These are phyloP conservation scores for Suhomyces maxii DNA, from an alignment of 1,139 yeast genomes.

Conservation along the genomic window DNA sequence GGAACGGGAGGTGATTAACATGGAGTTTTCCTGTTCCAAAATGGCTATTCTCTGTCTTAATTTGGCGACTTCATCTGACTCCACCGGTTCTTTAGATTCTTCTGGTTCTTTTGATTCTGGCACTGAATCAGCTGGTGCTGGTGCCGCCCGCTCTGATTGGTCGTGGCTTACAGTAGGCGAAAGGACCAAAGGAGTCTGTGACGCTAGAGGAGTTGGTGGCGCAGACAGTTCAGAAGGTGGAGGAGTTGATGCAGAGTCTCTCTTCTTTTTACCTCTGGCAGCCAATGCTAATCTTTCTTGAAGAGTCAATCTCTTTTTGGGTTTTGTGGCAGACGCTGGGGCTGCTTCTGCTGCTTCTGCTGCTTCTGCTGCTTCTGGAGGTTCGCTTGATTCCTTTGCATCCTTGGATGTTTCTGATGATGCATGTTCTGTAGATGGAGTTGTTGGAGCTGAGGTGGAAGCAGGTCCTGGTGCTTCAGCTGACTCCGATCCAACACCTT, in stretches of 20 bases:
- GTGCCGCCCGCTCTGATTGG: constrained; percentile 27
- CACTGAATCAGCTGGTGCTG: constrained; percentile 2
- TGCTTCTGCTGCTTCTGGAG: not conserved
- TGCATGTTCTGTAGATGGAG: not conserved
- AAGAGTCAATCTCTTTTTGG: constrained; percentile 57
- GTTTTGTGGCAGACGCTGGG: constrained; percentile 7
- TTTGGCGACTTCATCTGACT: constrained; percentile 28
- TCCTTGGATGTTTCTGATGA: not conserved
- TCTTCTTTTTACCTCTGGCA: constrained; percentile 48
- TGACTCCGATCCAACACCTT: not conserved
- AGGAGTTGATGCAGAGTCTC: constrained; percentile 8
- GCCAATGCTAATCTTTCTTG: constrained; percentile 85
- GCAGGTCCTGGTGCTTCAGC: too few relatives aligned
- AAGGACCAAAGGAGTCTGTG: constrained; percentile 4
- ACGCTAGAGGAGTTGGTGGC: constrained; percentile 5
- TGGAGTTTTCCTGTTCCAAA: constrained; percentile 3
- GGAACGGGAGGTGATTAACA: constrained; percentile 4
- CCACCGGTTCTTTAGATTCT: constrained; percentile 20
- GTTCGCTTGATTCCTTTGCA: not conserved
- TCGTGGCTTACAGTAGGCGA: constrained; percentile 6
- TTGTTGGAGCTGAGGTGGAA: not conserved
- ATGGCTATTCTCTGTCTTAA: not conserved
- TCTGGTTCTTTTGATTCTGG: not conserved
- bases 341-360: not conserved
- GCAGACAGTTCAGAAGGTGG: constrained; percentile 8